Evolutionary conservation across 306 rosid species (phyloP).

Genomic region (Urtica urens): DNA sequence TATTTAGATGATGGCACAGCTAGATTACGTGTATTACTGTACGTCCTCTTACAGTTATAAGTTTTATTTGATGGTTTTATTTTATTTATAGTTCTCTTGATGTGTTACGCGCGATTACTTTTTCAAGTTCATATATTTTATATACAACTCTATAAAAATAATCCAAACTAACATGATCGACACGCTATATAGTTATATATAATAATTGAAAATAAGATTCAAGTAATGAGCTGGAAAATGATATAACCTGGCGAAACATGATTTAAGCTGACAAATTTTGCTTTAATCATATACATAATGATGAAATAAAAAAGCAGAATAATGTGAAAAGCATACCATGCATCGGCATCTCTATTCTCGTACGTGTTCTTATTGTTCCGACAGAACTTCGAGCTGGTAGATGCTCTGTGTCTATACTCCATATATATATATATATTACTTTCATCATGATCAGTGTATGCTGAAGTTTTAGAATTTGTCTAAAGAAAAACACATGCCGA

Average conservation of each 20-base stretch:
- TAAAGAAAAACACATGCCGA: too few species aligned
- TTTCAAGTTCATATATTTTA: too few species aligned
- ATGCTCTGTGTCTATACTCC: slow-evolving; percentile 10
- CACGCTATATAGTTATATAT: too few species aligned
- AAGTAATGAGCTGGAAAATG: slow-evolving; percentile 15
- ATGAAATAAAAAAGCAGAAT: slow-evolving; percentile 12
- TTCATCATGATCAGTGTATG: slow-evolving; percentile 6
- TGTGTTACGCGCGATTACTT: too few species aligned
- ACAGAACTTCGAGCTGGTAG: slow-evolving; percentile 17
- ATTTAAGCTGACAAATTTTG: slow-evolving; percentile 13
- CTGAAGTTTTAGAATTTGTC: slow-evolving; percentile 9
- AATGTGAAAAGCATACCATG: slow-evolving; percentile 19
- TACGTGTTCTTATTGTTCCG: slow-evolving; percentile 17
- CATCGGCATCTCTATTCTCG: slow-evolving; percentile 14
- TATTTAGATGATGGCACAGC: too few species aligned
- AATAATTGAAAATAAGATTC: neutral
- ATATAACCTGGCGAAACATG: slow-evolving; percentile 9
- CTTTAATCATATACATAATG: neutral
- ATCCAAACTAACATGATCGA: too few species aligned
- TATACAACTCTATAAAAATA: too few species aligned
- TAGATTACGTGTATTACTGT: too few species aligned
- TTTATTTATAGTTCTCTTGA: too few species aligned
- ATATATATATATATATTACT: neutral
- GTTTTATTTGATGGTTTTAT: too few species aligned
- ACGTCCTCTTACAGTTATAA: too few species aligned